A percentile compares a stretch with the other conserved stretches of the same genome.
phyloP scores from a whole-genome alignment of 2,329 filamentous ascomycete species.

The Rhynchosporium agropyri region DNA sequence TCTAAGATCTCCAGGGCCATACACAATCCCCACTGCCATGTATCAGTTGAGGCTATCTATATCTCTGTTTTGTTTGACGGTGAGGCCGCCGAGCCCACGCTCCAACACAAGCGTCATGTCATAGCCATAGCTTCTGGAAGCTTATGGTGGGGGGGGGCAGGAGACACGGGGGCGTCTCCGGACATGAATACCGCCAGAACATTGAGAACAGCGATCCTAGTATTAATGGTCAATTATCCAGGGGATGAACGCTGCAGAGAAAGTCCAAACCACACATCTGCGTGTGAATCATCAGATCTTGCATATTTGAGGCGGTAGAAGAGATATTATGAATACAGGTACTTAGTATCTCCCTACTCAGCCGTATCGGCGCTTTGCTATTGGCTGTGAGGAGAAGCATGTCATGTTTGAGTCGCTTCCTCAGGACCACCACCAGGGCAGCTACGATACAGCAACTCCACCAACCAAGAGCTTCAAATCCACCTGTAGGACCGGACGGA shows the following conservation, averaged over 20 bases:
- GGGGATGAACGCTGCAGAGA: neutral
- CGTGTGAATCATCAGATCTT: constrained; percentile 12
- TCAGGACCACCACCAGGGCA: neutral
- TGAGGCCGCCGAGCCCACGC: constrained; percentile 3
- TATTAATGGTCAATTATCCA: neutral
- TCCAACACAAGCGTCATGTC: constrained; percentile 20
- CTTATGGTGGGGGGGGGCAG: constrained; percentile 26
- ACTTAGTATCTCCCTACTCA: no score
- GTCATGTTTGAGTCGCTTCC: constrained; percentile 7
- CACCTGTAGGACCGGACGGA: no score
- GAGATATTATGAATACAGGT: no score
- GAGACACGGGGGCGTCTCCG: neutral
- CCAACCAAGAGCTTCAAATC: neutral
- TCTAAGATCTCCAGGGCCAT: constrained; percentile 8
- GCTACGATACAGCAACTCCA: constrained; percentile 5
- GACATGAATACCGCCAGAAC: neutral
- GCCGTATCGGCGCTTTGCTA: constrained; percentile 5
- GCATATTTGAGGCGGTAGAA: neutral
- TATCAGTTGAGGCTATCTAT: constrained; percentile 16
- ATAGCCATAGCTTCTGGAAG: constrained; percentile 20
- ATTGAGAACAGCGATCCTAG: constrained; percentile 7
- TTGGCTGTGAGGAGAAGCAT: constrained; percentile 2
- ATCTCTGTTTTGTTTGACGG: constrained; percentile 16
- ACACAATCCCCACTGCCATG: constrained; percentile 2
- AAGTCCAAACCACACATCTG: constrained; percentile 12